phyloP scores from a whole-genome alignment of 163 green algal genomes.

The Chloroidium sp. region DNA sequence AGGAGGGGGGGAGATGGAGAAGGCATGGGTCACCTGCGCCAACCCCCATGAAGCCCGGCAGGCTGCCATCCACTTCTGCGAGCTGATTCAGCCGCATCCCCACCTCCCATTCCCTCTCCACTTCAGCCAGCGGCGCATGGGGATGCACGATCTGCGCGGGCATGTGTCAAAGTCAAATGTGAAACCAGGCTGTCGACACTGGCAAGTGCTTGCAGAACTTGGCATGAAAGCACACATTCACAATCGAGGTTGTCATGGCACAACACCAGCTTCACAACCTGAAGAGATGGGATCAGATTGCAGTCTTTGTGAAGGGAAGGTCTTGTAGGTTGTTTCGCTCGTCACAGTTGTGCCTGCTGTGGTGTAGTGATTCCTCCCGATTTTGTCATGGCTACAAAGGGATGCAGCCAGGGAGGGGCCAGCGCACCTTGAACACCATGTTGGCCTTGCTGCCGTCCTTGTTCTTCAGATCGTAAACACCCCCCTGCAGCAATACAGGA shows the following conservation, averaged over 20 bases:
- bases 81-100: constrained; percentile 2
- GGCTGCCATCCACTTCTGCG: constrained; percentile 3
- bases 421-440: not conserved
- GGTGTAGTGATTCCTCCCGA: not conserved
- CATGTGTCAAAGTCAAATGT: too few relatives aligned
- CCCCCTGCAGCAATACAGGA: not conserved
- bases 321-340: not conserved
- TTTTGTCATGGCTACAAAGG: not conserved
- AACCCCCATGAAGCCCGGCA: constrained; percentile 32
- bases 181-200: too few relatives aligned
- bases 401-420: not conserved
- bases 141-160: not conserved
- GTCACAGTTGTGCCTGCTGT: not conserved
- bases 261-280: too few relatives aligned
- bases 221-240: too few relatives aligned
- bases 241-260: too few relatives aligned
- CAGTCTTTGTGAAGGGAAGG: not conserved
- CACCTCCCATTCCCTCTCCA: constrained; percentile 14
- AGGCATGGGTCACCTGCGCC: not conserved
- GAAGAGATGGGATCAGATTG: too few relatives aligned
- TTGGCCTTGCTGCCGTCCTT: not conserved
- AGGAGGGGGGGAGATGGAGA: not conserved
- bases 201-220: too few relatives aligned
- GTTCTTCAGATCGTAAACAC: not conserved
- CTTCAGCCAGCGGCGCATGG: constrained; percentile 4